phyloP scores from a whole-genome alignment of 257 asterid species.

The Penstemon newberryi region DNA sequence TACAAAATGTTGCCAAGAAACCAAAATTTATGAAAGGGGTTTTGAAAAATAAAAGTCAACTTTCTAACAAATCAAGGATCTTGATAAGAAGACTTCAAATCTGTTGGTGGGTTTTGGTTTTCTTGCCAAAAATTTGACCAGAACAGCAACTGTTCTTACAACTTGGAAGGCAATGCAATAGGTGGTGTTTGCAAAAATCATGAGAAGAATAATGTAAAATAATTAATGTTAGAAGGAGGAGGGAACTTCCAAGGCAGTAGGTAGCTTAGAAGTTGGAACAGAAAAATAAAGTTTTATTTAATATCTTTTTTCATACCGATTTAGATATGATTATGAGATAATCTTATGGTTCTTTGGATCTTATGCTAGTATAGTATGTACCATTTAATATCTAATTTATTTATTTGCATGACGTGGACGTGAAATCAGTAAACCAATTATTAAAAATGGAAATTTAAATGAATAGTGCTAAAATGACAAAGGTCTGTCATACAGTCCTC shows the following conservation, averaged over 20 bases:
- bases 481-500: too few relatives aligned
- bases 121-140: constrained; percentile 27
- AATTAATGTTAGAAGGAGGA: not conserved
- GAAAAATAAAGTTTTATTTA: not conserved
- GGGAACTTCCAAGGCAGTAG: constrained; percentile 27
- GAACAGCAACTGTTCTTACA: constrained; percentile 9
- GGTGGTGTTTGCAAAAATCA: not conserved
- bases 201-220: constrained; percentile 16
- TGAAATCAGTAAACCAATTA: not conserved
- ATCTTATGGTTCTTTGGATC: not conserved
- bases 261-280: constrained; percentile 22
- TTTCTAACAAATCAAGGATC: constrained; percentile 36
- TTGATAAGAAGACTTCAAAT: constrained; percentile 28
- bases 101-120: constrained; percentile 30
- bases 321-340: constrained; percentile 11
- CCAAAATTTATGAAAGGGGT: not conserved
- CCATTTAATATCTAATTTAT: constrained; percentile 12
- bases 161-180: not conserved
- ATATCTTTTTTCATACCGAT: constrained; percentile 2
- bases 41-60: constrained; percentile 45
- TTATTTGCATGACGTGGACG: not conserved
- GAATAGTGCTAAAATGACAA: too few relatives aligned
- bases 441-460: too few relatives aligned
- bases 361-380: not conserved
- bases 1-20: too few relatives aligned